Evolutionary conservation across 208 protist species (phyloP), one percentile per base, ranked within the genome.

Genomic region (Trypanosoma avium): DNA sequence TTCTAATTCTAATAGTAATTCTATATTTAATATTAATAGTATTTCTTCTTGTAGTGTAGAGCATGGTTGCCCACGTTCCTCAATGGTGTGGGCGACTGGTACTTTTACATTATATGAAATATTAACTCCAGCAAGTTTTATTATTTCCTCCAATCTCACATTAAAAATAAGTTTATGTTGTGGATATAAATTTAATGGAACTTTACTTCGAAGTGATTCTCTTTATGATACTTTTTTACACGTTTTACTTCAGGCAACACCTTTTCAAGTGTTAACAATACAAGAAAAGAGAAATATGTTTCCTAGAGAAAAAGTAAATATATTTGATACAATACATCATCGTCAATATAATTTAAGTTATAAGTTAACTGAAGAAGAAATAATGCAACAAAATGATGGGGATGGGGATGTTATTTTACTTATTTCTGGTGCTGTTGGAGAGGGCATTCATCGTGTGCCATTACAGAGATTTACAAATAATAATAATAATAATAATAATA

Each of bases 361-460:
- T 61, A 42, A 48, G 2, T 67, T 54, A 5, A 83, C 82, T 0
- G 74, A 63, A 15, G 63, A 55, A 15, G 89, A 92, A 45, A 64
- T 59, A 10, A 48, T 62, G 19, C 27, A 55, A 6, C 35, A 65
- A 47, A 87, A 89, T 61, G 81, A 94, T 38, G 82, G 81, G 0
- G 87, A 93, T 50, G 90, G 90, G 3, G 88, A 96, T 46, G 90
- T 96, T n/a, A 65, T 96, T 32, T 29, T 90, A 8, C 81, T 96
- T 67, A 62, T 82, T 21, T 92, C 81, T 10, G 90, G 90, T 0
- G 52, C 57, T 13, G 57, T 94, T 4, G 17, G 73, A 46, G 24
- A 47, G 75, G 60, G 53, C 43, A 35, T 78, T 57, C 30, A 67
- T 47, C 48, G 36, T 29, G 30, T 75, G 42, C 50, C 54, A 4